These are phyloP conservation scores for Agaricus sinodeliciosus DNA, from an alignment of 768 basidiomycete species.

Conservation along the genomic window DNA sequence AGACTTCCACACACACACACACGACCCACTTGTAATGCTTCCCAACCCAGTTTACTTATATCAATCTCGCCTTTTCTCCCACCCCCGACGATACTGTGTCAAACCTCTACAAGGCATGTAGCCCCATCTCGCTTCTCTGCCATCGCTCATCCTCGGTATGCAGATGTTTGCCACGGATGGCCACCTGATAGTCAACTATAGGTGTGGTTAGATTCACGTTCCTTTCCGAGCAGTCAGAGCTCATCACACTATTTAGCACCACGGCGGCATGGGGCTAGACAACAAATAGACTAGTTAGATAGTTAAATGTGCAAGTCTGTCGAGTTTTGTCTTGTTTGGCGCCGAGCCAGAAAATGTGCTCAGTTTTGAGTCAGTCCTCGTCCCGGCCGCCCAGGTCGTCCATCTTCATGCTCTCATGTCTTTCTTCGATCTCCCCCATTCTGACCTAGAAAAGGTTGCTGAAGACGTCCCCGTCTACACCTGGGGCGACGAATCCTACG, in stretches of 20 bases:
- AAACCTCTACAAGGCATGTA: constrained; percentile 62
- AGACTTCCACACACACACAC: constrained; percentile 16
- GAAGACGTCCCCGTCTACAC: constrained; percentile 89
- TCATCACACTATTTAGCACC: constrained; percentile 21
- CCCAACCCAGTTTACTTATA: constrained; percentile 44
- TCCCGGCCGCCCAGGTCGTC: constrained; percentile 11
- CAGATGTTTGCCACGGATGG: constrained; percentile 86
- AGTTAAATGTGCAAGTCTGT: neutral
- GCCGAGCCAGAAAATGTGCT: constrained; percentile 5
- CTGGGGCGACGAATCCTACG: constrained; percentile 88
- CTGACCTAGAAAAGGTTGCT: constrained; percentile 52
- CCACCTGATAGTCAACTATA: constrained; percentile 89
- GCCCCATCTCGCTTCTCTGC: neutral
- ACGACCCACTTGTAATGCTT: neutral
- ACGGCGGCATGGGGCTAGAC: constrained; percentile 29
- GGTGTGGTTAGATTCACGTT: constrained; percentile 33
- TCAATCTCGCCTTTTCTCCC: constrained; percentile 73
- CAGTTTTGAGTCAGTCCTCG: neutral
- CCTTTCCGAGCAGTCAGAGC: neutral
- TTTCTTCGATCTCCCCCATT: constrained; percentile 73
- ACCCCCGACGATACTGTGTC: constrained; percentile 79
- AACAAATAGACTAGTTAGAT: neutral
- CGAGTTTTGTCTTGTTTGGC: constrained; percentile 10
- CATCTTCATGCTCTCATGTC: constrained; percentile 59
- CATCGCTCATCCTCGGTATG: neutral